Percentiles rank a stretch among this genome's conserved stretches.
phyloP scores from a whole-genome alignment of 306 rosid genomes.

The Prunus salicina region DNA sequence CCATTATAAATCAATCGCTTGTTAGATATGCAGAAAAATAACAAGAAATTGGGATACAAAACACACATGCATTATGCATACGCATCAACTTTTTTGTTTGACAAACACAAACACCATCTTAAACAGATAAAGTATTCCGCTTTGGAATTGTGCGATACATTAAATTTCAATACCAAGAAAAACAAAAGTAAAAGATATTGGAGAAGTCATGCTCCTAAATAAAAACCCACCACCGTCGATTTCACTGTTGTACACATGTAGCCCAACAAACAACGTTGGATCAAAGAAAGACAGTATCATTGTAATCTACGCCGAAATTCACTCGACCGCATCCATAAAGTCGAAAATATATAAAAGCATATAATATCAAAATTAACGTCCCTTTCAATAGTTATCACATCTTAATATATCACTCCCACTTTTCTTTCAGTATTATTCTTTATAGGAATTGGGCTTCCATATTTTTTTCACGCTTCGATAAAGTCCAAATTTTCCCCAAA shows the following conservation, averaged over 20 bases:
- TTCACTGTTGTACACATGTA: not conserved
- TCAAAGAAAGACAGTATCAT: constrained; percentile 1
- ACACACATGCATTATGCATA: not conserved
- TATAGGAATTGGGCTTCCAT: not conserved
- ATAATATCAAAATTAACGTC: not conserved
- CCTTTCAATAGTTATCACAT: constrained; percentile 9
- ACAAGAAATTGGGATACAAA: too few species aligned
- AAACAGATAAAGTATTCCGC: not conserved
- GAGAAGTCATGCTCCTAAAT: not conserved
- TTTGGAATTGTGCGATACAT: not conserved
- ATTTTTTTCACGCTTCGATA: not conserved
- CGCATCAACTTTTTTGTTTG: not conserved
- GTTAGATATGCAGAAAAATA: too few species aligned
- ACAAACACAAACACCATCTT: not conserved
- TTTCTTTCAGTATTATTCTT: not conserved
- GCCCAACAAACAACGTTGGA: constrained; percentile 2
- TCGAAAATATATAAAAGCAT: not conserved
- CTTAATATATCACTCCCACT: constrained; percentile 14
- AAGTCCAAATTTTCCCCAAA: not conserved
- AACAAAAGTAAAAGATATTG: too few species aligned
- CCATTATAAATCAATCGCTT: too few species aligned
- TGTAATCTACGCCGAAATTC: constrained; percentile 26
- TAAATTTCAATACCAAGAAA: not conserved
- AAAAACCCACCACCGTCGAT: not conserved
- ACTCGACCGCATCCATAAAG: constrained; percentile 12